Base-by-base conservation (phyloP, 345 rosid genomes). In the Pugionium cornutum region DNA sequence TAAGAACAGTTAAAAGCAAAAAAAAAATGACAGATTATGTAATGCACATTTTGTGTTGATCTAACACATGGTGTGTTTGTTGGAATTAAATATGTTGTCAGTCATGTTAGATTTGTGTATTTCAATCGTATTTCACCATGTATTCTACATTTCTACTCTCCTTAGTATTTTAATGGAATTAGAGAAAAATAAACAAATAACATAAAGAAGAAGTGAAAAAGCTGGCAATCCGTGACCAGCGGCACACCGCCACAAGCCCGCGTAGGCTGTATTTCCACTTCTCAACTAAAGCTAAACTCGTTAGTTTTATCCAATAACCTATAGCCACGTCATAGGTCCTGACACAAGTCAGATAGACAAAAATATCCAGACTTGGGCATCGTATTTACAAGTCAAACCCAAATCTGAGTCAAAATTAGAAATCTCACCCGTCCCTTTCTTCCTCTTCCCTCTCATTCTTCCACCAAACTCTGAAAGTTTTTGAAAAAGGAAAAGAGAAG, bases 371-470 rank as follows among this genome's bases (percentile, higher is more conserved):
- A 48, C 9, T 1, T 8, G 0, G 29, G 1, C 0, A 40, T 48
- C 47, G 6, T 5, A 64, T 27, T 57, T 57, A 64, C 70, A 34
- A 58, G 25, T 49, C 48, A 43, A 49, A 36, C 60, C 60, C 62
- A 53, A 53, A 61, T n/a, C 47, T 34, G 67, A 69, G 61, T 69
- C 45, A 52, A 60, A 60, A 69, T 31, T 60, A 40, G 45, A 10
- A 56, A 58, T 35, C 37, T 36, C 70, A 58, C 58, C 39, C 18
- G 18, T 37, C 39, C 48, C 61, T 44, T 33, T 5, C 29, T 9
- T 57, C 65, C 5, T 51, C 56, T 66, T 73, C 72, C 67, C 76
- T 73, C 76, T 66, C 76, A 65, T 55, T 63, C 65, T 52, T 9
- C 27, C 5, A 33, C 30, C 42, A 57, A 59, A 40, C 52, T 18